Base-by-base conservation (phyloP, 345 rosid species). In the Zanthoxylum bungeanum region DNA sequence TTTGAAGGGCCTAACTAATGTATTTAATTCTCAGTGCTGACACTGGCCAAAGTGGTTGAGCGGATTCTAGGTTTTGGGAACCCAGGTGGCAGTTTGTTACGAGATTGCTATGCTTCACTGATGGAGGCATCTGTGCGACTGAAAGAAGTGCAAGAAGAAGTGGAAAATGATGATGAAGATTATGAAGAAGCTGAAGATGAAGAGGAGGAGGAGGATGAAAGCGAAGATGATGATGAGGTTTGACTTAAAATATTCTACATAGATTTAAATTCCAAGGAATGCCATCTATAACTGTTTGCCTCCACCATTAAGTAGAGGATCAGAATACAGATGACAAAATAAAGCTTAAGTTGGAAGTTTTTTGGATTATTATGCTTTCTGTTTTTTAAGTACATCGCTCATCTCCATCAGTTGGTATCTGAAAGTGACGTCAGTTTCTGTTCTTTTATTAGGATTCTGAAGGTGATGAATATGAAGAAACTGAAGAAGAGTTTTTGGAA, bases 401-500 rank as follows among this genome's bases (percentile, higher is more conserved):
- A 36, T 49, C 31, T 30, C 30, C 19, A 49, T 59, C 21, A 2
- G 64, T 77, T 11, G n/a, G 22, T 24, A 66, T 36, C 47, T 57
- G 66, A 52, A 11, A n/a, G 42, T 52, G 19, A 56, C 17, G 7
- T 24, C 2, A 28, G 39, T 19, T 49, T 63, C 21, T 52, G 16
- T 58, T 62, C 60, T 69, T 14, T 79, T 17, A 68, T 66, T 79
- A 93, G 98, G 96, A 93, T 69, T 93, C 96, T 1, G 94, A 87
- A 83, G 85, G 72, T 36, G 93, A 86, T 34, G 94, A 90, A 52
- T 80, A 58, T 68, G 96, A 88, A 76, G 98, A 90, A 92, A 92
- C 96, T 4, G 88, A 90, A 71, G 91, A 89, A 80, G 88, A 92
- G 73, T 89, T 90, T 77, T 77, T 92, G 46, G 91, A 90, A 79